These are phyloP conservation scores for Pelargonium australe DNA, from an alignment of 441 rosid genomes.

Conservation along the genomic window DNA sequence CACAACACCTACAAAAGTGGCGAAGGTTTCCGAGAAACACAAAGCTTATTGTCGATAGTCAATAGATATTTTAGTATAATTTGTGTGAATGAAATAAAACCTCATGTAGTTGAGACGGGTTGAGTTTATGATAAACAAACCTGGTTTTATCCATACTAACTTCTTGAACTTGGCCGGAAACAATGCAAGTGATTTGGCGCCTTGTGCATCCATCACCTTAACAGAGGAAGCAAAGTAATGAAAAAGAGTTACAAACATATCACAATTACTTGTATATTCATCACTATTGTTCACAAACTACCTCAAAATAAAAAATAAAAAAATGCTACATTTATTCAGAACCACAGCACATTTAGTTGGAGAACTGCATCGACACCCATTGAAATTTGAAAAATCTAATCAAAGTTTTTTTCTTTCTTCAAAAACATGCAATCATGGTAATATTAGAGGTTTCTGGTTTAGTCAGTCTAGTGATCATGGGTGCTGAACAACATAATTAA, in stretches of 20 bases:
- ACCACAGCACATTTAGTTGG: too few species aligned
- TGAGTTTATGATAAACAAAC: constrained; percentile 27
- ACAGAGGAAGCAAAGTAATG: background rate
- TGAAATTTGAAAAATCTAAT: too few species aligned
- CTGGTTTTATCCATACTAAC: constrained; percentile 86
- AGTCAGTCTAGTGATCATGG: background rate
- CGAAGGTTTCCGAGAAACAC: background rate
- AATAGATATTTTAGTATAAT: background rate
- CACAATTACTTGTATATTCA: background rate
- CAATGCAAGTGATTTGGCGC: constrained; percentile 63
- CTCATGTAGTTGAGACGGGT: background rate
- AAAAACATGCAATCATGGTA: too few species aligned
- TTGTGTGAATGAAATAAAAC: background rate
- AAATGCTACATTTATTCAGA: too few species aligned
- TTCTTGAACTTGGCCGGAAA: constrained; percentile 89
- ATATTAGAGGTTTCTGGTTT: background rate
- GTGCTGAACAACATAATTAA: background rate
- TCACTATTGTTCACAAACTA: background rate
- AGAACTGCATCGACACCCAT: too few species aligned
- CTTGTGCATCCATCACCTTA: constrained; percentile 71
- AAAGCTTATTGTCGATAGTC: background rate
- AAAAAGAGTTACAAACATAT: background rate
- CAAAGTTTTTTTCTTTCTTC: too few species aligned
- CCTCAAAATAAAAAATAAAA: too few species aligned
- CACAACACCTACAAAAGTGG: background rate